These are phyloP conservation scores for Cutaneotrichosporon sp. DNA, from an alignment of 1,284 basidiomycete species.

Conservation along the genomic window DNA sequence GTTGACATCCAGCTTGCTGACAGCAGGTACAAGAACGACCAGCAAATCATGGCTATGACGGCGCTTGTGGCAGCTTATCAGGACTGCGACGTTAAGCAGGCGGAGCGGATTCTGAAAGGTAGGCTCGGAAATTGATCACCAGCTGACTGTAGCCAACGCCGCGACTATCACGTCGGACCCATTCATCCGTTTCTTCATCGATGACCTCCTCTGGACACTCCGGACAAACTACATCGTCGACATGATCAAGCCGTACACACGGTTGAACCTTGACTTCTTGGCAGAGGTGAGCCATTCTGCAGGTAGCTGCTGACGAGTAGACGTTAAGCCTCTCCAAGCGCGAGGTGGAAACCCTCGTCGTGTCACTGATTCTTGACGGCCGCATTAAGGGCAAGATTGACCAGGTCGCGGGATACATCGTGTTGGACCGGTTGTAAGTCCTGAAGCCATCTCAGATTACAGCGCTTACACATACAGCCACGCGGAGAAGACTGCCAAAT, in stretches of 20 bases:
- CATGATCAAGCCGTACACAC: constrained; percentile 93
- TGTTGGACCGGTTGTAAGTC: constrained; percentile 79
- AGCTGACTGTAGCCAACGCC: constrained; percentile 67
- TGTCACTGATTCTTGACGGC: constrained; percentile 89
- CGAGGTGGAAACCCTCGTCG: constrained; percentile 89
- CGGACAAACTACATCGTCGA: constrained; percentile 96
- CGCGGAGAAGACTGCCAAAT: constrained; percentile 77
- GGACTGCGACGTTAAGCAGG: constrained; percentile 88
- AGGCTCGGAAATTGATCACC: neutral
- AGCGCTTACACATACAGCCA: constrained; percentile 58
- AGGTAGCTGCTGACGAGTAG: constrained; percentile 54
- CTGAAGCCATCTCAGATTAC: neutral
- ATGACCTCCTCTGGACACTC: constrained; percentile 87
- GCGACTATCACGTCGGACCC: constrained; percentile 91
- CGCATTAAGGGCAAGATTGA: constrained; percentile 95
- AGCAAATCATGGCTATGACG: constrained; percentile 97
- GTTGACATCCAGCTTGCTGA: constrained; percentile 13
- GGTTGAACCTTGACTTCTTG: constrained; percentile 85
- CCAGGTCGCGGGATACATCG: constrained; percentile 86
- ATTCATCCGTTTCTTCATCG: constrained; percentile 91
- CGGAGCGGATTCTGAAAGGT: constrained; percentile 92
- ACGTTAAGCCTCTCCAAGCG: constrained; percentile 84
- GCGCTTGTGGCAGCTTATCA: constrained; percentile 95
- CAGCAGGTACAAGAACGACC: constrained; percentile 86
- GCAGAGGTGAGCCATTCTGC: constrained; percentile 64